phyloP scores from a whole-genome alignment of 1,284 basidiomycete genomes.

The Trichosporon faecale region DNA sequence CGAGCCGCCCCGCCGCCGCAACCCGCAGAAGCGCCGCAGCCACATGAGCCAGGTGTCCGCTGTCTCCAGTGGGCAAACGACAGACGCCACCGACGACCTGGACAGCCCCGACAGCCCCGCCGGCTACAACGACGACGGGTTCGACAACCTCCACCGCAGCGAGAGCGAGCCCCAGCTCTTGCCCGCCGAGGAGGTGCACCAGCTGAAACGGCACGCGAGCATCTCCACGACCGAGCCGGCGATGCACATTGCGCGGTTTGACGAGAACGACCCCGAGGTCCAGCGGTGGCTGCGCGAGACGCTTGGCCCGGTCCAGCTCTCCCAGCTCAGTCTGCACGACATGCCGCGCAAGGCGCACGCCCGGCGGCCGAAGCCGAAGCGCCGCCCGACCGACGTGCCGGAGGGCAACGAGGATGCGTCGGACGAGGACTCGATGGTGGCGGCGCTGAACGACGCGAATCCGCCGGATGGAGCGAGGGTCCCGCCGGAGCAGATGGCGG shows the following conservation, averaged over 20 bases:
- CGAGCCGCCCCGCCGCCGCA: not conserved
- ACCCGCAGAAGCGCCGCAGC: not conserved
- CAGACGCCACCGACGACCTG: not conserved
- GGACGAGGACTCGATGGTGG: not conserved
- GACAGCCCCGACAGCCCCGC: not conserved
- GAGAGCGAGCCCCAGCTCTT: not conserved
- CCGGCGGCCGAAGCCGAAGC: not conserved
- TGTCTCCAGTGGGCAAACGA: not conserved
- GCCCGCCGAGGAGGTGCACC: not conserved
- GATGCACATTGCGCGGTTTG: not conserved
- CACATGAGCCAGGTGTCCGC: not conserved
- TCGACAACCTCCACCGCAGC: not conserved
- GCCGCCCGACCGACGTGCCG: not conserved
- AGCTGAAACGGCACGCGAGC: not conserved
- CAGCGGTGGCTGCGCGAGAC: slow-evolving; percentile 30
- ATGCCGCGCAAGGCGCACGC: not conserved
- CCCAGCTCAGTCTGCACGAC: not conserved
- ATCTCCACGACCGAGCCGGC: slow-evolving; percentile 12
- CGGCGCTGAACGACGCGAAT: not conserved
- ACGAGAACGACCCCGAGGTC: slow-evolving; percentile 19
- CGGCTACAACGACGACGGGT: not conserved
- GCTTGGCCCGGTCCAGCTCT: slow-evolving; percentile 4
- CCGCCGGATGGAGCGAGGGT: not conserved
- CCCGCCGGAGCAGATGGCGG: not conserved
- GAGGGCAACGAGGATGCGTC: not conserved